Evolutionary conservation across 371 early-diverging fungal genomes (phyloP).

Genomic region (Mortierella sp.): DNA sequence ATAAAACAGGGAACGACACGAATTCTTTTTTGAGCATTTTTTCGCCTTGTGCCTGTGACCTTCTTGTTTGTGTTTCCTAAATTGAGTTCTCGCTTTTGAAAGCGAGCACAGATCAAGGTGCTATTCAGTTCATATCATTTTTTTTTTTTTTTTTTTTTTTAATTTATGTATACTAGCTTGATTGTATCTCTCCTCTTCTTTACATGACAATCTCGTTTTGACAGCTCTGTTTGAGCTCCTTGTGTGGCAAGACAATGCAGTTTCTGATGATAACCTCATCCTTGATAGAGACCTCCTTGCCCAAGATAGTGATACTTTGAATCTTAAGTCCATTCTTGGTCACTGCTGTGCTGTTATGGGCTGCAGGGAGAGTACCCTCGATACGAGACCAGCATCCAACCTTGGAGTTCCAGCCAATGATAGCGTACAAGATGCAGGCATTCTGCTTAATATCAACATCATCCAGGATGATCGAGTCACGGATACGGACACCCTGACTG

Average conservation of each 20-base stretch:
- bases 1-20: not conserved
- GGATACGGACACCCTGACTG: slow-evolving; percentile 95
- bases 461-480: slow-evolving; percentile 96
- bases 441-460: slow-evolving; percentile 87
- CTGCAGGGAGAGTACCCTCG: slow-evolving; percentile 84
- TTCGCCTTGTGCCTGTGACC: not conserved
- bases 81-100: too few species aligned
- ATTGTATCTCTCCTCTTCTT: not conserved
- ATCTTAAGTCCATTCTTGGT: slow-evolving; percentile 92
- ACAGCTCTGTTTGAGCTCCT: slow-evolving; percentile 91
- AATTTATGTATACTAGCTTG: not conserved
- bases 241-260: slow-evolving; percentile 97
- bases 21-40: not conserved
- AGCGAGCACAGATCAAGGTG: too few species aligned
- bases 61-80: not conserved
- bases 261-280: slow-evolving; percentile 95
- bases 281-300: slow-evolving; percentile 89
- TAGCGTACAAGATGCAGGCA: slow-evolving; percentile 87
- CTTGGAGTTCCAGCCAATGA: slow-evolving; percentile 96
- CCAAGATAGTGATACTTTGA: slow-evolving; percentile 92
- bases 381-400: slow-evolving; percentile 95
- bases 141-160: not conserved
- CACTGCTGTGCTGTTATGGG: slow-evolving; percentile 71
- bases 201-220: slow-evolving; percentile 97
- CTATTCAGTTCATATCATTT: too few species aligned